phyloP scores from a whole-genome alignment of 164 flowering plant species.

The Kingdonia uniflora region DNA sequence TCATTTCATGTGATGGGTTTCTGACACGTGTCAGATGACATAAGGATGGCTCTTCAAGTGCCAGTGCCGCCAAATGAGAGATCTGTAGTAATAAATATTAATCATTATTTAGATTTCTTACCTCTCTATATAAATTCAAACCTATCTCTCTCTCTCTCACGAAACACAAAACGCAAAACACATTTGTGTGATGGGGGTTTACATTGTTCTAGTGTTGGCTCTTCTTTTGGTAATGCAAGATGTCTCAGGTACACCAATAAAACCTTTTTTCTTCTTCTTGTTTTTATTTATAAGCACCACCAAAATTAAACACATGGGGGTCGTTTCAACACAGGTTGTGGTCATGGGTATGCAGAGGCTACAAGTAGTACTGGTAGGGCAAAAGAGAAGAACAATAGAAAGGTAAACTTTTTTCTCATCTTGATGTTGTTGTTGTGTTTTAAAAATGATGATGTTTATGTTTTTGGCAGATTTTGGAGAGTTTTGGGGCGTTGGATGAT shows the following conservation, averaged over 20 bases:
- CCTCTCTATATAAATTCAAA: neutral
- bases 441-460: no score
- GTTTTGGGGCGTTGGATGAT: no score
- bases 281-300: neutral
- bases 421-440: slow-evolving; percentile 10
- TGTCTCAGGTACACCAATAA: slow-evolving; percentile 8
- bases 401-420: neutral
- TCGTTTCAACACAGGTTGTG: neutral
- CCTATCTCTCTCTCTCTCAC: slow-evolving; percentile 1
- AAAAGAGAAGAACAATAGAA: no score
- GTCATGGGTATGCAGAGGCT: no score
- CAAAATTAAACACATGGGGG: neutral
- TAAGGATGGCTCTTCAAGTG: no score
- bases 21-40: slow-evolving; percentile 1
- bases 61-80: slow-evolving; percentile 1
- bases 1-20: no score
- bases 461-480: no score
- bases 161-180: slow-evolving; percentile 2
- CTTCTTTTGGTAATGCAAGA: slow-evolving; percentile 10
- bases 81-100: neutral
- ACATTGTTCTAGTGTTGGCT: slow-evolving; percentile 2
- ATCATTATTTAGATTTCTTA: slow-evolving; percentile 3
- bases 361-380: no score
- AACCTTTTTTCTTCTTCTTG: neutral
- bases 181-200: neutral